phyloP scores from a whole-genome alignment of 2,329 filamentous ascomycete species.

The Plenodomus lindquistii region DNA sequence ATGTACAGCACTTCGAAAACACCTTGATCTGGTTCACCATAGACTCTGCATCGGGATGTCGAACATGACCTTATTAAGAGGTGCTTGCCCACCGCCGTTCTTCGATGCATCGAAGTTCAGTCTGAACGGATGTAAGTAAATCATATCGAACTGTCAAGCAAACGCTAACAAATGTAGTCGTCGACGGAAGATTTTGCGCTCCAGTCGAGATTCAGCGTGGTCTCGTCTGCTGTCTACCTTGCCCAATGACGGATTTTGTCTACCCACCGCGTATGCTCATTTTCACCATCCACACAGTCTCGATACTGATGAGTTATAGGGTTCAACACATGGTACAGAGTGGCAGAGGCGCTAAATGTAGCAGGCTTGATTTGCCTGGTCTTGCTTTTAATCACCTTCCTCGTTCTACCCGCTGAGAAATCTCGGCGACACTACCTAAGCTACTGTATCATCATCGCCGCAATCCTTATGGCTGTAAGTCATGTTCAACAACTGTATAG shows the following conservation, averaged over 20 bases:
- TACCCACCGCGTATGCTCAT: conserved; percentile 58
- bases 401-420: conserved; percentile 79
- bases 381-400: conserved; percentile 80
- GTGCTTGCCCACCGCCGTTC: conserved; percentile 70
- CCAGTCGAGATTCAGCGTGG: conserved; percentile 50
- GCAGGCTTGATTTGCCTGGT: conserved; percentile 70
- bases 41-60: conserved; percentile 27
- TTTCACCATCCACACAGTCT: conserved; percentile 9
- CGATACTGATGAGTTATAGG: conserved; percentile 37
- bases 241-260: conserved; percentile 80
- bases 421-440: conserved; percentile 93
- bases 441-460: conserved; percentile 77
- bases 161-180: conserved; percentile 50
- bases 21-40: neutral
- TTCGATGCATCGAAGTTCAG: conserved; percentile 65
- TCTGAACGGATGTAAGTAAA: conserved; percentile 67
- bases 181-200: conserved; percentile 63
- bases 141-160: conserved; percentile 2
- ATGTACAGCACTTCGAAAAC: conserved; percentile 26
- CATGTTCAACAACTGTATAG: too few relatives aligned
- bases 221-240: conserved; percentile 82
- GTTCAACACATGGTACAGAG: conserved; percentile 61
- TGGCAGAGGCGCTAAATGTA: conserved; percentile 83
- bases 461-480: conserved; percentile 79
- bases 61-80: conserved; percentile 45